These are phyloP conservation scores for Catharanthus roseus DNA, from an alignment of 257 asterid species.

Conservation along the genomic window DNA sequence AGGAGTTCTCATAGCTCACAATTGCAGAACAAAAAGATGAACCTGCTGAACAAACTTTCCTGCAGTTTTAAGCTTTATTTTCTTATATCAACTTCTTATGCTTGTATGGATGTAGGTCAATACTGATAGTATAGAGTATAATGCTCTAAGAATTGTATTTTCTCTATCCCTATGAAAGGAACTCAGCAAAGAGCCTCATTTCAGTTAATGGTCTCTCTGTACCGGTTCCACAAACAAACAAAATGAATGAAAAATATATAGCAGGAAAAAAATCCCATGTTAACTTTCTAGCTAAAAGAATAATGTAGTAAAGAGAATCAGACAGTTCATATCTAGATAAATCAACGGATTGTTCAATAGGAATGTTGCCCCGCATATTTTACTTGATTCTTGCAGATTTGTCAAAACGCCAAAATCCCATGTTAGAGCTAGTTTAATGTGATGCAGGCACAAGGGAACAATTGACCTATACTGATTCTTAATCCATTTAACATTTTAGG, in stretches of 20 bases:
- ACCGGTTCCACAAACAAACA: neutral
- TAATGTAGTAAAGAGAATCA: neutral
- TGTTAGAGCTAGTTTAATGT: neutral
- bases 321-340: neutral
- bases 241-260: neutral
- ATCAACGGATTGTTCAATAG: neutral
- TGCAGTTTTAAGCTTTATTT: conserved; percentile 7
- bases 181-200: neutral
- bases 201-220: neutral
- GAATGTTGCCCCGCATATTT: neutral
- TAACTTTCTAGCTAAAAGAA: neutral
- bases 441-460: neutral
- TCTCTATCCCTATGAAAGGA: neutral
- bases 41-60: neutral
- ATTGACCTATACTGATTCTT: neutral
- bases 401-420: neutral
- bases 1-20: conserved; percentile 48
- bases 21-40: conserved; percentile 67
- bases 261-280: neutral
- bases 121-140: neutral
- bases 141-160: neutral
- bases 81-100: neutral
- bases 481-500: neutral
- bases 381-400: neutral
- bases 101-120: neutral